A percentile compares a stretch with the other conserved stretches of the same genome.
Evolutionary conservation across 2,329 filamentous ascomycete species (phyloP).

Genomic region (Phialophora verrucosa): DNA sequence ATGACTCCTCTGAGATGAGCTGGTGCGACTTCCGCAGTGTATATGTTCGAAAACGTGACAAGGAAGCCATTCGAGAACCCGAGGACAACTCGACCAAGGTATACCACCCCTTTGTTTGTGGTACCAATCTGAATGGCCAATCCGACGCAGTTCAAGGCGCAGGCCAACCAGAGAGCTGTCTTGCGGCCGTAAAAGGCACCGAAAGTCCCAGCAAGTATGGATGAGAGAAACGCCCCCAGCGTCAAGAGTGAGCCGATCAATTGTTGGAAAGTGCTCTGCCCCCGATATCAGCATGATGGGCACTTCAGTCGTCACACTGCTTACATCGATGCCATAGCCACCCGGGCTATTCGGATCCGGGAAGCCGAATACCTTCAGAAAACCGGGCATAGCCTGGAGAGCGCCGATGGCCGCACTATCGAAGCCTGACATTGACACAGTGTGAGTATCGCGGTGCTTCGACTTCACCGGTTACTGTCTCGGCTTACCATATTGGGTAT

Average conservation of each 20-base stretch:
- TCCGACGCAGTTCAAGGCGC: slow-evolving; percentile 9
- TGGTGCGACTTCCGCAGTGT: slow-evolving; percentile 56
- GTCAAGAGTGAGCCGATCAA: slow-evolving; percentile 16
- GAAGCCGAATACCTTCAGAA: slow-evolving; percentile 17
- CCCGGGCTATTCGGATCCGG: not conserved
- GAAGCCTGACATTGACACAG: slow-evolving; percentile 15
- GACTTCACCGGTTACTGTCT: not conserved
- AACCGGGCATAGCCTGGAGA: slow-evolving; percentile 18
- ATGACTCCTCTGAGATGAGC: slow-evolving; percentile 57
- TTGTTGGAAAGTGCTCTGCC: slow-evolving; percentile 16
- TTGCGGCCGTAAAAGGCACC: slow-evolving; percentile 13
- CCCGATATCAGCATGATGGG: not conserved
- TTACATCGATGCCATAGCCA: slow-evolving; percentile 12
- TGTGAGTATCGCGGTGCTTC: slow-evolving; percentile 1
- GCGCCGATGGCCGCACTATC: slow-evolving; percentile 13
- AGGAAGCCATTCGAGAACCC: slow-evolving; percentile 49
- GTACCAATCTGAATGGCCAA: slow-evolving; percentile 16
- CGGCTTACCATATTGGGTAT: slow-evolving; percentile 16
- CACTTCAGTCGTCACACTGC: not conserved
- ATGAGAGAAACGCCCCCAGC: slow-evolving; percentile 15
- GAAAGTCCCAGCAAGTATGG: slow-evolving; percentile 9
- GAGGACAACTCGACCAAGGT: slow-evolving; percentile 15
- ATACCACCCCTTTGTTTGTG: slow-evolving; percentile 15
- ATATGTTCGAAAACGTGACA: slow-evolving; percentile 56
- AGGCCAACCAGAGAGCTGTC: slow-evolving; percentile 15